Conservation (phyloP, 106 monocot genomes). For the Alisma plantagoaquatica region DNA sequence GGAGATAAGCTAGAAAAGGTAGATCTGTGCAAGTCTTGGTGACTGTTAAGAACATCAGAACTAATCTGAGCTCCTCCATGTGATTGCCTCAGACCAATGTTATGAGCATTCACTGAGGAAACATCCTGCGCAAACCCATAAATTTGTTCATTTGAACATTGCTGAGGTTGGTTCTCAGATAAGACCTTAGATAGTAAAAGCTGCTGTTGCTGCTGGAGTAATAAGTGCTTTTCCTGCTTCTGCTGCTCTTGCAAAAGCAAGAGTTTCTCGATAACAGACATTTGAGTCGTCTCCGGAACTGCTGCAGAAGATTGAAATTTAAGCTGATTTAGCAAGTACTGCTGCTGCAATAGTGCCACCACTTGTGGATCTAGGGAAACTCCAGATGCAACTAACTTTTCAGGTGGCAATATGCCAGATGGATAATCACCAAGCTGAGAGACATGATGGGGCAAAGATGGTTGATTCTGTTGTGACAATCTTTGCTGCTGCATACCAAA, state of each 20-base stretch:
- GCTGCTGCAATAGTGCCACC: conserved; percentile 54
- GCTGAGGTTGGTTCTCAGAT: conserved; percentile 33
- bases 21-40: too few relatives aligned
- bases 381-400: conserved; percentile 49
- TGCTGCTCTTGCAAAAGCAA: conserved; percentile 64
- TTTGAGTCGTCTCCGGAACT: conserved; percentile 32
- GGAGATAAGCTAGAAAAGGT: too few relatives aligned
- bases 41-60: neutral
- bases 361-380: conserved; percentile 66
- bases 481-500: conserved; percentile 37
- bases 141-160: conserved; percentile 28
- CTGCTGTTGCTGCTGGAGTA: conserved; percentile 20
- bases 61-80: conserved; percentile 30
- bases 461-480: conserved; percentile 26
- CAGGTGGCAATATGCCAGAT: conserved; percentile 25
- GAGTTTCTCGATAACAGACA: conserved; percentile 45
- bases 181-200: conserved; percentile 50
- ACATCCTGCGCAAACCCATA: conserved; percentile 23
- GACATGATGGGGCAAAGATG: conserved; percentile 26
- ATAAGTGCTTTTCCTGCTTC: conserved; percentile 31
- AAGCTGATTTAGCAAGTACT: conserved; percentile 60
- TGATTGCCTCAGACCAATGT: conserved; percentile 22
- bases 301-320: conserved; percentile 45
- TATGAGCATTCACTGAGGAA: too few relatives aligned
- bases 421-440: conserved; percentile 25